Conservation (phyloP, 192 early-diverging fungal genomes). For the Backusella liffmaniae region DNA sequence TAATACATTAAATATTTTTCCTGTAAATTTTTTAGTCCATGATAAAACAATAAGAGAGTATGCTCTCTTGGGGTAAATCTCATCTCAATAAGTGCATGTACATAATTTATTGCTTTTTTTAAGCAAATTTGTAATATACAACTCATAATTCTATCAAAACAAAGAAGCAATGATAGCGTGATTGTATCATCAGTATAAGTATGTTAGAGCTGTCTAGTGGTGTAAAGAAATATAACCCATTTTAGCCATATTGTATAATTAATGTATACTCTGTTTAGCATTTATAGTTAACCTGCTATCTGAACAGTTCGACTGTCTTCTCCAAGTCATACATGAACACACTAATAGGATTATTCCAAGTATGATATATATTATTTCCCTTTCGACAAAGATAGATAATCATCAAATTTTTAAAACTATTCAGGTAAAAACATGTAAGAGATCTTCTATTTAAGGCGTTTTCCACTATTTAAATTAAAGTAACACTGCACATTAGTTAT, state of each 20-base stretch:
- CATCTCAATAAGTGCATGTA: background rate
- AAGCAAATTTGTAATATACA: slow-evolving; percentile 6
- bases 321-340: background rate
- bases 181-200: background rate
- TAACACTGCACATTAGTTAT: background rate
- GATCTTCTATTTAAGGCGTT: background rate
- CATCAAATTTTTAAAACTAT: background rate
- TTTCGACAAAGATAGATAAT: background rate
- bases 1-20: slow-evolving; percentile 7
- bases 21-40: background rate
- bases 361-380: background rate
- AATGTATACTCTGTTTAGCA: background rate
- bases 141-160: background rate
- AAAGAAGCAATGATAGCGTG: background rate
- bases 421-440: background rate
- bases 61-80: background rate
- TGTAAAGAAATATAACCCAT: slow-evolving; percentile 2
- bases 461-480: slow-evolving; percentile 6
- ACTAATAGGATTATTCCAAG: background rate
- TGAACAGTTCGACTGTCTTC: background rate
- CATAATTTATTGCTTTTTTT: background rate
- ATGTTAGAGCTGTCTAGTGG: background rate
- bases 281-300: background rate
- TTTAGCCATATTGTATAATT: background rate
- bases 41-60: background rate